These are phyloP conservation scores for Mediolabrus comicus DNA, from an alignment of 108 stramenopile genomes.

Conservation along the genomic window DNA sequence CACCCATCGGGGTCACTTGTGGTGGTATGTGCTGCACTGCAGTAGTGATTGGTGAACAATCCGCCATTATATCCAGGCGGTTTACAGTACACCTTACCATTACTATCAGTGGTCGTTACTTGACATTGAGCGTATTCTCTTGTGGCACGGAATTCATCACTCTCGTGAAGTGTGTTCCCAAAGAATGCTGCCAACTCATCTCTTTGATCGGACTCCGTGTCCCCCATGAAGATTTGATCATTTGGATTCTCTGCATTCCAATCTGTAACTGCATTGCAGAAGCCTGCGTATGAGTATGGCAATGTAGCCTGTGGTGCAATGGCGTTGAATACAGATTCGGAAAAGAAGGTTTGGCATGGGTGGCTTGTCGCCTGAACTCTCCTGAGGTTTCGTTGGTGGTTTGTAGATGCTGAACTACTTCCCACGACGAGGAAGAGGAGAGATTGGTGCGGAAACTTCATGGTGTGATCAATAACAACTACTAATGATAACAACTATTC, in stretches of 20 bases:
- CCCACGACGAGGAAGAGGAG: too few relatives aligned
- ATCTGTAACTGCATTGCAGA: not conserved
- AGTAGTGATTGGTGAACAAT: not conserved
- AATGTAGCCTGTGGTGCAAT: constrained; percentile 1
- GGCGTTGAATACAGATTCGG: not conserved
- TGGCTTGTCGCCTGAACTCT: too few relatives aligned
- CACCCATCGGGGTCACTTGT: constrained; percentile 7
- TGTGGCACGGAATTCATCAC: constrained; percentile 37
- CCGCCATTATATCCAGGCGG: not conserved
- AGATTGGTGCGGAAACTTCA: too few relatives aligned
- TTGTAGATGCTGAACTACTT: too few relatives aligned
- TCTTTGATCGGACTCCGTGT: not conserved
- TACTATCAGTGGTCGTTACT: too few relatives aligned
- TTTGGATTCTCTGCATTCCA: constrained; percentile 3
- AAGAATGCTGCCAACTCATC: constrained; percentile 35
- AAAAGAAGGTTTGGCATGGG: too few relatives aligned
- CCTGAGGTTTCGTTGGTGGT: too few relatives aligned
- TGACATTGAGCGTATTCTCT: too few relatives aligned
- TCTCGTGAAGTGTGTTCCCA: constrained; percentile 35
- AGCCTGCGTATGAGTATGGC: constrained; percentile 7
- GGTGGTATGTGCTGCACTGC: not conserved
- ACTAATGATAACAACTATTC: too few relatives aligned
- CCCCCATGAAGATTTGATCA: not conserved
- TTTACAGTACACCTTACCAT: constrained; percentile 1
- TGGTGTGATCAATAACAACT: too few relatives aligned